These are phyloP conservation scores for Candida rishiriensis DNA, from an alignment of 805 yeast genomes.

Conservation along the genomic window DNA sequence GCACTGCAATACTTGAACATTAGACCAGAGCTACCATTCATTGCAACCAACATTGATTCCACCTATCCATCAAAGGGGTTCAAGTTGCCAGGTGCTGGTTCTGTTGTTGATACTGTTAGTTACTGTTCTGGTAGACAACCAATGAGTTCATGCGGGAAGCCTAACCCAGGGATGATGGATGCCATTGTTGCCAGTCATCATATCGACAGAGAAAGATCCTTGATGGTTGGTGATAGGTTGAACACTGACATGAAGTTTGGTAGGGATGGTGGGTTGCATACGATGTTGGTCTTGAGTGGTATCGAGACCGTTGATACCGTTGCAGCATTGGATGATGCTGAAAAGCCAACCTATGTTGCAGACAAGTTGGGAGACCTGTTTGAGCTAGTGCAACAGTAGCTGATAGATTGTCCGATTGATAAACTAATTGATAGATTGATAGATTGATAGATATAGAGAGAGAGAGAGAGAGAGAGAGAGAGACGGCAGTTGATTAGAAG, in stretches of 20 bases:
- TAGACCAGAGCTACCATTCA: constrained; percentile 60
- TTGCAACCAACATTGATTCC: constrained; percentile 93
- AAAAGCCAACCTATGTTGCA: constrained; percentile 65
- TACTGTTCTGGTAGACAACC: constrained; percentile 79
- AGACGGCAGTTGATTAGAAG: no score
- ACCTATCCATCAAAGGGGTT: constrained; percentile 89
- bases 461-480: no score
- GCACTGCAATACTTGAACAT: constrained; percentile 72
- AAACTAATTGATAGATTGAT: not conserved
- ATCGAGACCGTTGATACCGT: constrained; percentile 75
- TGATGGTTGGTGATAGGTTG: constrained; percentile 94
- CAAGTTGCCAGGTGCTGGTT: constrained; percentile 92
- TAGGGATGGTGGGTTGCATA: constrained; percentile 76
- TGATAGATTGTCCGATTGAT: not conserved
- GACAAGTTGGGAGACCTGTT: constrained; percentile 72
- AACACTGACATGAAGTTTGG: constrained; percentile 96
- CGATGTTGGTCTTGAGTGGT: constrained; percentile 86
- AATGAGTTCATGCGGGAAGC: constrained; percentile 82
- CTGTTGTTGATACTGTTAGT: constrained; percentile 74
- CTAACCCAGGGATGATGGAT: constrained; percentile 84
- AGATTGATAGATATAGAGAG: not conserved
- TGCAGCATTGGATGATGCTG: constrained; percentile 32
- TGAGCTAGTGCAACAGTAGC: constrained; percentile 34
- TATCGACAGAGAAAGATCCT: constrained; percentile 53
- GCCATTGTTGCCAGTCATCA: constrained; percentile 68